Evolutionary conservation across 306 rosid species (phyloP).

Genomic region (Herpetospermum pedunculosum): DNA sequence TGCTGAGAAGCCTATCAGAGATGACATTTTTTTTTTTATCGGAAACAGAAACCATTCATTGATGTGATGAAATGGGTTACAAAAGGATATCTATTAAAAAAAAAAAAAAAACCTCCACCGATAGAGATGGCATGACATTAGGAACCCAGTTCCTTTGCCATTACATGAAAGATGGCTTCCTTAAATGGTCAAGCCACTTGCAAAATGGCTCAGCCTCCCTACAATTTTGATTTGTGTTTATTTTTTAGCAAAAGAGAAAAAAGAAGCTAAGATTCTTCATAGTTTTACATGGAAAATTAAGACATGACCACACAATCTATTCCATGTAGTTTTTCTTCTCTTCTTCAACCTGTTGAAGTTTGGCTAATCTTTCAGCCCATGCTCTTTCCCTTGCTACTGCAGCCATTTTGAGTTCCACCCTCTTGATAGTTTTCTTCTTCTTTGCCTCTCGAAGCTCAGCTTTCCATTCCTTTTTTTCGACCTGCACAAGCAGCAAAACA

Average conservation of each 20-base stretch:
- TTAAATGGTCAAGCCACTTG: background rate
- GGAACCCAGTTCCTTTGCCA: background rate
- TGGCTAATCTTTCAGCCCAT: slow-evolving; percentile 53
- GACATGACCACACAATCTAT: slow-evolving; percentile 9
- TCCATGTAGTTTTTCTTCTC: slow-evolving; percentile 51
- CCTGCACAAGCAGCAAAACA: slow-evolving; percentile 26
- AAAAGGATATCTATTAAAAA: too few species aligned
- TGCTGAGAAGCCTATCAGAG: too few species aligned
- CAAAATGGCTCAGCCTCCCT: background rate
- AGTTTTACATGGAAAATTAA: background rate
- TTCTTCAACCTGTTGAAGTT: slow-evolving; percentile 59
- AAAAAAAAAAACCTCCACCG: too few species aligned
- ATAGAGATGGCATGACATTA: too few species aligned
- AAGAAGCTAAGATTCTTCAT: background rate
- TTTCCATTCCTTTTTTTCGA: slow-evolving; percentile 62
- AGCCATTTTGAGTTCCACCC: slow-evolving; percentile 88
- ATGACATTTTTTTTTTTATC: too few species aligned
- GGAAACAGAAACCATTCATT: too few species aligned
- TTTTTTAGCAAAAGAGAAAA: background rate
- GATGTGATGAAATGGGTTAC: too few species aligned
- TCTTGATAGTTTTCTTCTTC: slow-evolving; percentile 52
- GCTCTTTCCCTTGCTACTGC: slow-evolving; percentile 86
- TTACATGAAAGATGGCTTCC: background rate
- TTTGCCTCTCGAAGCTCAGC: slow-evolving; percentile 77
- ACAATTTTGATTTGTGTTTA: background rate